Base-by-base conservation (phyloP, 257 asterid genomes). In the Scutellaria minor region DNA sequence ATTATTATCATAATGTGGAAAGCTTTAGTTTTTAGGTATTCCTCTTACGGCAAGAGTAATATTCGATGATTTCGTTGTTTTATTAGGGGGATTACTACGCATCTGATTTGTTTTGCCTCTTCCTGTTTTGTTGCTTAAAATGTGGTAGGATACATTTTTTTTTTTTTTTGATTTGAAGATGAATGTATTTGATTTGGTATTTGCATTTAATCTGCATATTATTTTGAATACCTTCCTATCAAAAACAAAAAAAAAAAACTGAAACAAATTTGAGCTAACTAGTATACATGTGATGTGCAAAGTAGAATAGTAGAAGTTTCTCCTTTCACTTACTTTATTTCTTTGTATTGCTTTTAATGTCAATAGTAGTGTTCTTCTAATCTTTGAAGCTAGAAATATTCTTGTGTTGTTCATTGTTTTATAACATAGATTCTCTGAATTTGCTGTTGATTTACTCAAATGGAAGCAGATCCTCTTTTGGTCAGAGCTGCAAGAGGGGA, bases 401-500 rank as follows among this genome's bases (percentile, higher is more conserved):
- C 65, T 54, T 2, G 48, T 39, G 15, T 12, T 35, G n/a, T 6
- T 20, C 6, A 10, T 37, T 45, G 35, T 3, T 41, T 35, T 47
- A 57, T 51, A 20, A 11, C 5, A 15, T 63, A n/a, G 14, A 52
- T 9, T 52, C 9, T 57, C 37, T 53, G 44, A 60, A 67, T 12
- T 48, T 37, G 18, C 46, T 42, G 3, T 47, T 67, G 50, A 40
- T 63, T 71, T 54, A 22, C 58, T 65, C 48, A 65, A 64, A 57
- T 53, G 78, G 39, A 55, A 57, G 47, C 92, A 95, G 97, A 90
- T 64, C 98, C 97, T 15, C 90, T 95, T 78, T 73, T 95, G 85
- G 99, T 95, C 24, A 88, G 82, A 85, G 99, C 98, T 68, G 96
- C 97, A n/a, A 85, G 97, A 87, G 88, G 96, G 68, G 94, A 90